Base-by-base conservation (phyloP, 1,284 basidiomycete species). In the Sutorius eximius region DNA sequence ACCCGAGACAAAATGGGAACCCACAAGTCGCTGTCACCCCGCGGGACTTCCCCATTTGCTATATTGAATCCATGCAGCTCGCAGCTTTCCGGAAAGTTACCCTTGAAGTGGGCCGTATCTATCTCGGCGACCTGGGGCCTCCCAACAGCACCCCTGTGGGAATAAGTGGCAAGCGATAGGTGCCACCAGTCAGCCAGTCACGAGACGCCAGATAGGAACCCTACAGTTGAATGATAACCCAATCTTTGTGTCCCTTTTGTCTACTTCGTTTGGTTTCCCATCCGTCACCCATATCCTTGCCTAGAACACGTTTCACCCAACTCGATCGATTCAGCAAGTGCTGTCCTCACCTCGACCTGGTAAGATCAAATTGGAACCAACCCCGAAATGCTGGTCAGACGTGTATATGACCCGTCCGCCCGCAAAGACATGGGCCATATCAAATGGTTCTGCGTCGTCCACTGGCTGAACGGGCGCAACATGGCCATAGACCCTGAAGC, bases 201-300 rank as follows among this genome's bases (percentile, higher is more conserved):
- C 45, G 49, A 30, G 38, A 52, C 32, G 45, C 18, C 34, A 43
- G 38, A 20, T 44, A 7, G 37, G 47, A 45, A 36, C 34, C 76
- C 88, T 73, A 94, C 89, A 99, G 78, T 74, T 87, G 89, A 60
- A 97, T 87, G 53, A 98, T 82, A 4, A 85, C 89, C 91, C 93
- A 98, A 65, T 99, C 95, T 55, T 86, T 90, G 66, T 97, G 88
- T 47, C 86, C 87, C 51, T 82, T 78, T 42, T 78, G 77, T 49
- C 96, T 81, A 63, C 89, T 95, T 53, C 97, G 83, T 69, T 91
- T 93, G 1, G 96, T 98, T 74, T 99, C 96, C 97, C 96, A 99
- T 7, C 97, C 96, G 69, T 98, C 95, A 16, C 94, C 88, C 95
- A 99, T 99, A 67, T 97, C 91, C 66, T 87, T 87, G 44, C 82